Base-by-base conservation (phyloP, 2,329 filamentous ascomycete genomes). In the Zymoseptoria tritici region DNA sequence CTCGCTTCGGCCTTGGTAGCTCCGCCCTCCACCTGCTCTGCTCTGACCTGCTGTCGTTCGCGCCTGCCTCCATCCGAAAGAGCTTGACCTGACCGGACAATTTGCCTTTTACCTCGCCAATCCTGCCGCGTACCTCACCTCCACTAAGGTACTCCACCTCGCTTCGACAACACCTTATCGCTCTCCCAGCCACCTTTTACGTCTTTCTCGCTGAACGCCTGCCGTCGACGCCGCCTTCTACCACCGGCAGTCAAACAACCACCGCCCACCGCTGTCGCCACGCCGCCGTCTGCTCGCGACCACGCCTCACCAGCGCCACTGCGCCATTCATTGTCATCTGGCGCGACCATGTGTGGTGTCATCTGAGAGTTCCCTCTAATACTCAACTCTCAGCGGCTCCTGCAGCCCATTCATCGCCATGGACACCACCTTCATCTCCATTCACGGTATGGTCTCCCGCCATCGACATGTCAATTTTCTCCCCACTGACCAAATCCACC, bases 401-500 rank as follows among this genome's bases (percentile, higher is more conserved):
- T 8, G 4, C 9, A 36, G 31, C 31, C 36, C 11, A 13, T 42
- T 16, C 11, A 5, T 13, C 36, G 49, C 21, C 29, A 72, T 72
- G 70, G 71, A 72, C 57, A 69, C 71, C 36, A 94, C 90, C 31
- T 95, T 95, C 77, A 94, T 95, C 78, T 91, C 90, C 67, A 94
- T 95, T 72, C 90, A 94, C 73, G 90, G 90, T 89, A 77, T 78
- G 85, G 79, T 46, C 31, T 31, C 49, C 21, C 20, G 22, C 19
- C 19, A 20, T n/a, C 26, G 8, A 11, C 13, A 49, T 20, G 46
- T 49, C 13, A 26, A 22, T 9, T 19, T 26, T 5, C 31, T 42
- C 22, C 42, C 22, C 19, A 24, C 50, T 54, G 24, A 21, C 22
- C 16, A 21, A 16, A 50, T 8, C 9, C 31, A 1, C 4, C 59